Conservation (phyloP, 2,329 filamentous ascomycete genomes). For the Aciculosporium take region DNA sequence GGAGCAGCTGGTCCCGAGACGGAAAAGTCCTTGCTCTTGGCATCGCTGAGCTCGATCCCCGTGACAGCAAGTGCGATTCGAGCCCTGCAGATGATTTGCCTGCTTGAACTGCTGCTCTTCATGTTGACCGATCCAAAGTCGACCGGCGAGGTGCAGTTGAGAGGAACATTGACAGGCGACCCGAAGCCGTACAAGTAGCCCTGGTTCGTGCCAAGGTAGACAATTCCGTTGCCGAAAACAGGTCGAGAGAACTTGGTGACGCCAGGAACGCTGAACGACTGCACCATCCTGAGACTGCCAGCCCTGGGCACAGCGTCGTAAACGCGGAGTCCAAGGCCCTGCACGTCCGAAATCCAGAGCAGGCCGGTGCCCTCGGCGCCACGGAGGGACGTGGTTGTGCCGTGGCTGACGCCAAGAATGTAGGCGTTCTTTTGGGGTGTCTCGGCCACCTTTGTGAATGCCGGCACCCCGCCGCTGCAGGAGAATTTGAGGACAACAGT, state of each 20-base stretch:
- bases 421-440: conserved; percentile 35
- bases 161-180: conserved; percentile 35
- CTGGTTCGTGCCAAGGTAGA: conserved; percentile 37
- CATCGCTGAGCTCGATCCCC: conserved; percentile 19
- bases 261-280: conserved; percentile 35
- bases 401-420: conserved; percentile 41
- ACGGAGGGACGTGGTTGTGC: conserved; percentile 40
- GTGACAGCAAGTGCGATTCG: conserved; percentile 28
- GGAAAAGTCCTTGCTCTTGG: conserved; percentile 22
- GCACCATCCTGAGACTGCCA: conserved; percentile 31
- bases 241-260: conserved; percentile 43
- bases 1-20: conserved; percentile 21
- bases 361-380: conserved; percentile 40
- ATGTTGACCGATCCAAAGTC: conserved; percentile 33
- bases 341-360: conserved; percentile 41
- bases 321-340: conserved; percentile 35
- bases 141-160: conserved; percentile 37
- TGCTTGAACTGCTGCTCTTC: conserved; percentile 15
- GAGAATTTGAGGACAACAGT: conserved; percentile 45
- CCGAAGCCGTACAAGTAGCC: conserved; percentile 42
- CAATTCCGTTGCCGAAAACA: conserved; percentile 41
- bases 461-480: conserved; percentile 34
- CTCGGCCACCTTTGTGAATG: conserved; percentile 38
- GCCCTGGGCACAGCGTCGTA: conserved; percentile 37
- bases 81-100: conserved; percentile 32